Evolutionary conservation across 495 filamentous ascomycete genomes (phyloP).

Genomic region (Mycothermus thermophilus): DNA sequence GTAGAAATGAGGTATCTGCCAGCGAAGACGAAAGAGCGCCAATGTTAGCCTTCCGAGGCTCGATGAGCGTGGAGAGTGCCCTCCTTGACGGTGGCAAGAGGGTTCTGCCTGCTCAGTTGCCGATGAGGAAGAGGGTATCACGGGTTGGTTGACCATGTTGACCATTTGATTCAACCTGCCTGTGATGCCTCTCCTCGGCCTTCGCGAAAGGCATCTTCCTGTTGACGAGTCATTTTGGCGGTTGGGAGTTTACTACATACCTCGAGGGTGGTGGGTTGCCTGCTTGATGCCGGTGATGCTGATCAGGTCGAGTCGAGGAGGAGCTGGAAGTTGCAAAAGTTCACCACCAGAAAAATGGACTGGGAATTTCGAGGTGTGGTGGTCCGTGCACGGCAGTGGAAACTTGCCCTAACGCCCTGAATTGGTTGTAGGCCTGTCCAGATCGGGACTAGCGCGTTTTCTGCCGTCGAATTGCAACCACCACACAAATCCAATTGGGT

Average conservation of each 20-base stretch:
- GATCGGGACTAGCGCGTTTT: background rate
- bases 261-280: slow-evolving; percentile 17
- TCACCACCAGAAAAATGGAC: too few relatives aligned
- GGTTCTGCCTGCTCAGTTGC: slow-evolving; percentile 86
- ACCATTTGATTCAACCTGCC: slow-evolving; percentile 8
- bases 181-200: slow-evolving; percentile 39
- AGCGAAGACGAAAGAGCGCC: slow-evolving; percentile 9
- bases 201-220: slow-evolving; percentile 31
- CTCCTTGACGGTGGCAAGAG: slow-evolving; percentile 42
- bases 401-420: slow-evolving; percentile 16
- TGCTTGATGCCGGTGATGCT: too few relatives aligned
- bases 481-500: slow-evolving; percentile 12
- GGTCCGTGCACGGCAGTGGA: slow-evolving; percentile 14
- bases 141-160: background rate
- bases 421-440: slow-evolving; percentile 1
- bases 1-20: slow-evolving; percentile 64
- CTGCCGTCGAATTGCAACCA: background rate
- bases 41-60: slow-evolving; percentile 70
- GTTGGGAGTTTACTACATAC: slow-evolving; percentile 22
- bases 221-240: slow-evolving; percentile 20
- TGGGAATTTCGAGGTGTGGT: slow-evolving; percentile 10
- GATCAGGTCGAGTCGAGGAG: too few relatives aligned
- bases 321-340: too few relatives aligned
- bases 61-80: slow-evolving; percentile 85
- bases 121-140: slow-evolving; percentile 64